Conservation (phyloP, 169 alveolate genomes). For the Plasmodium cynomolgi region DNA sequence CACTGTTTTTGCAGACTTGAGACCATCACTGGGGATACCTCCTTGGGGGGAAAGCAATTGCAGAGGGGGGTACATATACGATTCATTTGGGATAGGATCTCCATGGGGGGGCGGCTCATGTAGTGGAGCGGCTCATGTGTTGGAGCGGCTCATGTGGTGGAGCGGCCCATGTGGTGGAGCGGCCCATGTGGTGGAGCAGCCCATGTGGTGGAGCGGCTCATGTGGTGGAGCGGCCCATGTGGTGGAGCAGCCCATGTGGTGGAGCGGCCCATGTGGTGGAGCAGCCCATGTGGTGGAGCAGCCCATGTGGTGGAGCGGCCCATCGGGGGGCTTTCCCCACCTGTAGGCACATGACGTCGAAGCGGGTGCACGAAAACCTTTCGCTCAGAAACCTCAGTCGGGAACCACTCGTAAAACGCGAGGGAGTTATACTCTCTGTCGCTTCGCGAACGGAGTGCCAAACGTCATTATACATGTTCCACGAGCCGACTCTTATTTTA, state of each 20-base stretch:
- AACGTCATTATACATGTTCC: conserved; percentile 14
- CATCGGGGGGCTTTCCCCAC: background rate
- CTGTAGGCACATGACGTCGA: conserved; percentile 42
- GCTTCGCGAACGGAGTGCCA: background rate
- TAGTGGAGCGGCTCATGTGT: no score
- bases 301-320: background rate
- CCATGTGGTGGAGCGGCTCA: background rate
- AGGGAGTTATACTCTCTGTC: background rate
- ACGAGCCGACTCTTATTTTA: conserved; percentile 33
- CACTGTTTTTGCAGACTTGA: background rate
- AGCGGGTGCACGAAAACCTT: background rate
- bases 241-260: background rate
- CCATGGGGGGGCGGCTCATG: background rate
- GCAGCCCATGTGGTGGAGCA: background rate
- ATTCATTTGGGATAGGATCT: background rate
- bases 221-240: background rate
- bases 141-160: background rate
- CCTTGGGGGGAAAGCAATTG: background rate
- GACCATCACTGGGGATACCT: conserved; percentile 31
- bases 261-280: background rate
- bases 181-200: background rate
- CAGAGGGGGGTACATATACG: background rate
- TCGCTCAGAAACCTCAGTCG: background rate
- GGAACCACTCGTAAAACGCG: background rate
- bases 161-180: background rate